These are phyloP conservation scores for Penicillium coprophilum DNA, from an alignment of 495 filamentous ascomycete genomes.

Conservation along the genomic window DNA sequence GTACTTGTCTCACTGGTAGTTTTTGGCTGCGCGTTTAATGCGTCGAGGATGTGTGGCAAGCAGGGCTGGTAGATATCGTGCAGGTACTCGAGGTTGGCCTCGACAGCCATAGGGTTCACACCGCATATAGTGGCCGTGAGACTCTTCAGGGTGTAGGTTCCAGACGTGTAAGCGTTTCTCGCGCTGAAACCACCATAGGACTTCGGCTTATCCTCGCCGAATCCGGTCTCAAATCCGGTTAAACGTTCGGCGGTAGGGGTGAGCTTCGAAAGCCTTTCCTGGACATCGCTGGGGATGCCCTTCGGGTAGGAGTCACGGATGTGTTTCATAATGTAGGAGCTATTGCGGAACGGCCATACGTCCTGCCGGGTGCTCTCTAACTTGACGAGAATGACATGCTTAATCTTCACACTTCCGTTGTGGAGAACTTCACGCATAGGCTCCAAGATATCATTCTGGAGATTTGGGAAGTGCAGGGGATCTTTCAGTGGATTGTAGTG, in stretches of 20 bases:
- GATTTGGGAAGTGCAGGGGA: slow-evolving; percentile 37
- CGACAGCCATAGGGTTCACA: slow-evolving; percentile 38
- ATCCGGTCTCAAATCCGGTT: slow-evolving; percentile 43
- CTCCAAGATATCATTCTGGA: slow-evolving; percentile 33
- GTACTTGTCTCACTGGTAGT: slow-evolving; percentile 19
- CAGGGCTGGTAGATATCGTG: slow-evolving; percentile 46
- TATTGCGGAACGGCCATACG: slow-evolving; percentile 36
- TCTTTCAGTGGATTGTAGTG: slow-evolving; percentile 36
- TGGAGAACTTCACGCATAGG: slow-evolving; percentile 22
- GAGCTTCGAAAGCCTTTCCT: slow-evolving; percentile 30
- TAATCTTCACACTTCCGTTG: slow-evolving; percentile 31
- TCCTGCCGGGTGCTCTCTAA: slow-evolving; percentile 44
- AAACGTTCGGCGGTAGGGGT: slow-evolving; percentile 43
- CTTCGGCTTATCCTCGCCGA: slow-evolving; percentile 30
- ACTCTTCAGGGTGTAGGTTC: slow-evolving; percentile 51
- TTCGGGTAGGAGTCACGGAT: slow-evolving; percentile 32
- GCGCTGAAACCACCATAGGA: slow-evolving; percentile 47
- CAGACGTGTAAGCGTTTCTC: slow-evolving; percentile 44
- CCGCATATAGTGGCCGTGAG: slow-evolving; percentile 47
- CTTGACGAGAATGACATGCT: slow-evolving; percentile 37
- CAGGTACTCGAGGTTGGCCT: slow-evolving; percentile 35
- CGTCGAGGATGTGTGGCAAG: slow-evolving; percentile 39
- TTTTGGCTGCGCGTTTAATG: slow-evolving; percentile 37
- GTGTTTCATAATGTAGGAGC: slow-evolving; percentile 29
- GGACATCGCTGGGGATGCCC: slow-evolving; percentile 25